Evolutionary conservation across 805 yeast species (phyloP), one percentile per base, ranked within the genome.

Genomic region (Brettanomyces custersianus): DNA sequence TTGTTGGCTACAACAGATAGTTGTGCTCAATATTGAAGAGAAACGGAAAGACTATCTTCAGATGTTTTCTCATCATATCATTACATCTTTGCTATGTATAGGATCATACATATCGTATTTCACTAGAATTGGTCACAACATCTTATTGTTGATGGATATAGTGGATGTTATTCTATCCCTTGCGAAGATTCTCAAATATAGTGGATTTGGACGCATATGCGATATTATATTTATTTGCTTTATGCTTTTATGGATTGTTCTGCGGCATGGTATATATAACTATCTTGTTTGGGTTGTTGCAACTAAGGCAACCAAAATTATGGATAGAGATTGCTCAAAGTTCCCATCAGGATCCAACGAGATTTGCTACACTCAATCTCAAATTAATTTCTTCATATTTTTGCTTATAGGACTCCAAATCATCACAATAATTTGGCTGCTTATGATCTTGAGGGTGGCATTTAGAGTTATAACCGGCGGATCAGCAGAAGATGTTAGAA

Each of bases 51-150:
- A 87, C 54, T 77, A 83, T 54, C 57, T 60, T 46, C 95, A 87
- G 59, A 87, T 87, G 96, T 74, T 86, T 50, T 62, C 78, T 31
- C 96, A 87, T 55, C 96, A 87, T 57, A 75, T 88, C 38, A 77
- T 88, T 38, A 87, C 96, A 1, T 68, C 77, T 47, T 47, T 64
- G 17, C 66, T 87, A 37, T 69, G 81, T 20, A 54, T 68, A 10
- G 90, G 92, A 2, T 80, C 92, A 1, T 87, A 86, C 56, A 65
- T 63, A 50, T 76, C 74, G 53, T 77, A 81, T 58, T 81, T 77
- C 57, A 73, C 79, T 23, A 69, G 84, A 25, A 71, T 84, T 37
- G 96, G 96, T 21, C 84, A 85, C 57, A 69, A 80, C 20, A 79
- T 87, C 31, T 59, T 85, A 45, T 68, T 78, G 42, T 60, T 84